phyloP scores from a whole-genome alignment of 1,284 basidiomycete species.

The Irpex sp. region DNA sequence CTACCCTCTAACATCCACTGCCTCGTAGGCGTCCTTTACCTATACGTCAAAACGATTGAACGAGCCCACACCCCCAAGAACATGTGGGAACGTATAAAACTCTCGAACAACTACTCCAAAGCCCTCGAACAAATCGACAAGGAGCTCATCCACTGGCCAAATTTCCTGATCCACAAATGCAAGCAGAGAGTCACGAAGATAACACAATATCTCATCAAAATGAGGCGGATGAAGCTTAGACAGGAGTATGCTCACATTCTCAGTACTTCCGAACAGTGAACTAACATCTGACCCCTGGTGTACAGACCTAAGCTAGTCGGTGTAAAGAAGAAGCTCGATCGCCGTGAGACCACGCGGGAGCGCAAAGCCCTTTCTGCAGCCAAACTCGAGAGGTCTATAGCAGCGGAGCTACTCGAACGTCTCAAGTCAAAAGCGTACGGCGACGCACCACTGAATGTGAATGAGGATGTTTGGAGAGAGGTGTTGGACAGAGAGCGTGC shows the following conservation, averaged over 20 bases:
- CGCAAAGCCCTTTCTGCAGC: constrained; percentile 94
- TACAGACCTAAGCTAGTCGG: constrained; percentile 86
- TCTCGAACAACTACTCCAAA: constrained; percentile 92
- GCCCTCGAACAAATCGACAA: constrained; percentile 94
- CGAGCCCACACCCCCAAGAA: constrained; percentile 91
- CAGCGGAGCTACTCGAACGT: constrained; percentile 93
- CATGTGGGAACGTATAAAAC: constrained; percentile 95
- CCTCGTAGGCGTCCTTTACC: constrained; percentile 74
- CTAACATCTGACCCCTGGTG: neutral
- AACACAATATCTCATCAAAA: constrained; percentile 98
- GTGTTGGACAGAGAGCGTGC: constrained; percentile 67
- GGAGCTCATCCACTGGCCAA: constrained; percentile 96
- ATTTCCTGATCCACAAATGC: constrained; percentile 96
- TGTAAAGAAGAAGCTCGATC: constrained; percentile 95
- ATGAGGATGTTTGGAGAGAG: constrained; percentile 93
- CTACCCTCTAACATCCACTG: neutral
- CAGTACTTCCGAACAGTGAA: neutral
- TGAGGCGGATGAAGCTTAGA: constrained; percentile 85
- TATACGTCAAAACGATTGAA: constrained; percentile 99
- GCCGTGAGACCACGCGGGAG: constrained; percentile 91
- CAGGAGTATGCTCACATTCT: constrained; percentile 65
- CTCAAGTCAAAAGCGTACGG: constrained; percentile 97
- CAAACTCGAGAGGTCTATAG: constrained; percentile 91
- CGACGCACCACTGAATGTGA: constrained; percentile 96
- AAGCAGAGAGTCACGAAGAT: constrained; percentile 99